Evolutionary conservation across 202 grass and related monocot genomes (phyloP).

Genomic region (Tripidium arundinaceum): DNA sequence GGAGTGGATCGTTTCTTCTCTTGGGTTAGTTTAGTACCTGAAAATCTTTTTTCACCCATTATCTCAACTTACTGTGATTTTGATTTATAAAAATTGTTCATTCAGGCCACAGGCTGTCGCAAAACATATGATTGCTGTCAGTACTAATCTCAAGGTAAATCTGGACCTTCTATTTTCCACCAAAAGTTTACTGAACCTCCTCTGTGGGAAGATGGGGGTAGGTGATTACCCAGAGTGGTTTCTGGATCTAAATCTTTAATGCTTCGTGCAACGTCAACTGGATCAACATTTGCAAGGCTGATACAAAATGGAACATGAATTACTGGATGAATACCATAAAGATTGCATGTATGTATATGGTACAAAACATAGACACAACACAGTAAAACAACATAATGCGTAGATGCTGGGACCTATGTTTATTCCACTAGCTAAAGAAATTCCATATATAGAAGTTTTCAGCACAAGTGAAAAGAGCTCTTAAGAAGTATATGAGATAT

Average conservation of each 20-base stretch:
- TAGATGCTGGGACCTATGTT: background rate
- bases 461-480: background rate
- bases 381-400: background rate
- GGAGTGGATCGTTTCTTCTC: slow-evolving; percentile 85
- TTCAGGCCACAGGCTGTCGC: slow-evolving; percentile 78
- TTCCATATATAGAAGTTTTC: background rate
- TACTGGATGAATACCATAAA: slow-evolving; percentile 16
- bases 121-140: slow-evolving; percentile 99
- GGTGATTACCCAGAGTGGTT: slow-evolving; percentile 87
- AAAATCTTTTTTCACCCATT: slow-evolving; percentile 3
- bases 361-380: background rate
- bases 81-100: slow-evolving; percentile 30
- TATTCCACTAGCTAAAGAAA: background rate
- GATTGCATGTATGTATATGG: background rate
- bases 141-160: slow-evolving; percentile 88
- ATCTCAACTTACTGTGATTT: slow-evolving; percentile 6
- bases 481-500: background rate
- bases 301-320: slow-evolving; percentile 24
- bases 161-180: background rate
- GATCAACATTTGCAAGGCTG: slow-evolving; percentile 99
- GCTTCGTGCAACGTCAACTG: slow-evolving; percentile 91
- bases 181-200: slow-evolving; percentile 3
- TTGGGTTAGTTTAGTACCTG: slow-evolving; percentile 63
- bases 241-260: slow-evolving; percentile 92
- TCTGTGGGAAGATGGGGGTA: background rate